Evolutionary conservation across 805 yeast species (phyloP), one percentile per base, ranked within the genome.

Genomic region (Candida nanaspora): DNA sequence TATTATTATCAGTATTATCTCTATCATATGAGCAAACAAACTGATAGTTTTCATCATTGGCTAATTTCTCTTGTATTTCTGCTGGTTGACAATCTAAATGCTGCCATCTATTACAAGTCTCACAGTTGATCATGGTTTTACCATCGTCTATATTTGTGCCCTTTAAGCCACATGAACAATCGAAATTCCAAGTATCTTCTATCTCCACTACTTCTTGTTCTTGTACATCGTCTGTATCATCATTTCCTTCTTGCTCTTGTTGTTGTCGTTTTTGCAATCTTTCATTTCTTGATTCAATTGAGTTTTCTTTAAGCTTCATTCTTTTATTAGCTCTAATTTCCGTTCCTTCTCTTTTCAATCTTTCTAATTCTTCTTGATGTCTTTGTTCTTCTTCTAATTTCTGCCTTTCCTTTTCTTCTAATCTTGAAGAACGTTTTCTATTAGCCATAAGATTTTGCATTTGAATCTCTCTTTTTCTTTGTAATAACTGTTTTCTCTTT

Each of bases 341-440:
- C 8, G 71, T 66, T 20, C 76, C 74, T 31, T 68, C 64, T 37
- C 61, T 58, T 38, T 69, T 63, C 31, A 70, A 63, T 34, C 67
- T 64, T 41, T 71, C 70, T 37, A 68, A 75, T 42, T 72, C 66
- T 36, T 68, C 68, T 42, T 66, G 69, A 25, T 63, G 56, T 37
- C 63, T 63, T 39, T 68, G 68, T 18, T 72, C 76, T 46, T 82
- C 86, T 45, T 78, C 83, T 35, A 55, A 63, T 41, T 57, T 66
- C 38, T 63, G 70, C 44, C 61, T 63, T 46, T 75, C 79, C 51
- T 76, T 78, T 16, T 82, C 83, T 48, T 81, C 85, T 34, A 85
- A 59, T 59, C 93, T 70, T 2, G 87, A 76, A 0, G 91, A 83
- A 48, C 86, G 69, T 51, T 85, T 84, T 51, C 93, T 70, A 42